These are phyloP conservation scores for Lipomyces sp. DNA, from an alignment of 805 yeast genomes.

Conservation along the genomic window DNA sequence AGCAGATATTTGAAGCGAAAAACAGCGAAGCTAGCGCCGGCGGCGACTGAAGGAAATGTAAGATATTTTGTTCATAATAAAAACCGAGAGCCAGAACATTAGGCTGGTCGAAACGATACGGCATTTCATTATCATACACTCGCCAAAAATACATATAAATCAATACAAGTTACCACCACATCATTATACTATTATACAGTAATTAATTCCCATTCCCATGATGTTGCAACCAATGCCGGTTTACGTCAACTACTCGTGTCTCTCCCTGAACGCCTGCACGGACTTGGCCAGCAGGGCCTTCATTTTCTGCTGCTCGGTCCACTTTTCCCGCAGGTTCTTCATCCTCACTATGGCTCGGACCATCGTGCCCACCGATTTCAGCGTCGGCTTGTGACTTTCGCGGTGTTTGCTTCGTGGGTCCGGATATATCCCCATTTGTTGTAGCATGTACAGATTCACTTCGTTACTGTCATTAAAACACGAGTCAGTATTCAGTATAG, in stretches of 20 bases:
- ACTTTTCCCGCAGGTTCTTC: constrained; percentile 28
- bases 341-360: constrained; percentile 37
- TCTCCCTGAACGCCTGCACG: background rate
- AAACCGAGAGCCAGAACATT: too few relatives aligned
- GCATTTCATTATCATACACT: too few relatives aligned
- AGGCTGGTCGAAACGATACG: too few relatives aligned
- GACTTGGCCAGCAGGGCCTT: background rate
- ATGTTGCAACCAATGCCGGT: too few relatives aligned
- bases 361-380: constrained; percentile 32
- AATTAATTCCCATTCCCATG: too few relatives aligned
- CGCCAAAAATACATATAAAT: too few relatives aligned
- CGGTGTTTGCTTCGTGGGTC: constrained; percentile 18
- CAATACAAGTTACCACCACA: too few relatives aligned
- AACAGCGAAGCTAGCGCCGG: background rate
- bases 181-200: too few relatives aligned
- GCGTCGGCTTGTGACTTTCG: constrained; percentile 7
- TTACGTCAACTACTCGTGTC: too few relatives aligned
- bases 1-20: constrained; percentile 55
- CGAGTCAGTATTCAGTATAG: background rate
- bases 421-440: constrained; percentile 35
- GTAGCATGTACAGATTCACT: constrained; percentile 34
- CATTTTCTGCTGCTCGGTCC: constrained; percentile 6
- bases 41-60: background rate
- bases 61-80: too few relatives aligned
- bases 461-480: constrained; percentile 24